Evolutionary conservation across 2,329 filamentous ascomycete species (phyloP).

Genomic region (Apiospora arundinis): DNA sequence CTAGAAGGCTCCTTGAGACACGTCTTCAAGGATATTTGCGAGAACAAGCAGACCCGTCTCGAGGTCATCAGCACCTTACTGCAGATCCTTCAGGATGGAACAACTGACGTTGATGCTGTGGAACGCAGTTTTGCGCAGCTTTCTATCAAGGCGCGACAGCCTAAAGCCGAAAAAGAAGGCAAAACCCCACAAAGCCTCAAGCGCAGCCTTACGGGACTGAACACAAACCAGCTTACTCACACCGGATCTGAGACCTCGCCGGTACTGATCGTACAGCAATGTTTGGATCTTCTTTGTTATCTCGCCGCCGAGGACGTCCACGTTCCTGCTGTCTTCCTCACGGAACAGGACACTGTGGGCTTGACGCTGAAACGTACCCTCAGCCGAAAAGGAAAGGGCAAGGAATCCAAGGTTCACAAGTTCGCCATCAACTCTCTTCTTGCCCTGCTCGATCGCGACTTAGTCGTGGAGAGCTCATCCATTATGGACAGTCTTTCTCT

Average conservation of each 20-base stretch:
- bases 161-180: slow-evolving; percentile 66
- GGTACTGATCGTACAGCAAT: slow-evolving; percentile 94
- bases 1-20: slow-evolving; percentile 84
- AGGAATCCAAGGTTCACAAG: slow-evolving; percentile 82
- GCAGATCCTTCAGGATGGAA: slow-evolving; percentile 94
- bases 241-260: slow-evolving; percentile 89
- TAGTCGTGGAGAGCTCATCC: slow-evolving; percentile 95
- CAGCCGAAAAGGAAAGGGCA: slow-evolving; percentile 85
- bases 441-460: slow-evolving; percentile 85
- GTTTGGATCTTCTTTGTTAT: slow-evolving; percentile 82
- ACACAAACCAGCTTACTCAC: slow-evolving; percentile 50
- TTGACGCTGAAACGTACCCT: slow-evolving; percentile 77
- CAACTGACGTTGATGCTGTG: slow-evolving; percentile 88
- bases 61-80: slow-evolving; percentile 93
- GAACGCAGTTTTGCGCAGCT: slow-evolving; percentile 95
- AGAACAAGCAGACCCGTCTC: slow-evolving; percentile 93
- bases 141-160: slow-evolving; percentile 87
- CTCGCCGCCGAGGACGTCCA: slow-evolving; percentile 85
- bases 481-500: slow-evolving; percentile 95
- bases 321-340: slow-evolving; percentile 89
- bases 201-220: slow-evolving; percentile 70
- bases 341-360: slow-evolving; percentile 82
- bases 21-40: slow-evolving; percentile 88
- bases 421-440: slow-evolving; percentile 93
- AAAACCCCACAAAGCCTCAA: slow-evolving; percentile 86